A percentile compares a stretch with the other conserved stretches of the same genome.
phyloP scores from a whole-genome alignment of 352 stramenopile genomes.

The Globisporangium splendens region DNA sequence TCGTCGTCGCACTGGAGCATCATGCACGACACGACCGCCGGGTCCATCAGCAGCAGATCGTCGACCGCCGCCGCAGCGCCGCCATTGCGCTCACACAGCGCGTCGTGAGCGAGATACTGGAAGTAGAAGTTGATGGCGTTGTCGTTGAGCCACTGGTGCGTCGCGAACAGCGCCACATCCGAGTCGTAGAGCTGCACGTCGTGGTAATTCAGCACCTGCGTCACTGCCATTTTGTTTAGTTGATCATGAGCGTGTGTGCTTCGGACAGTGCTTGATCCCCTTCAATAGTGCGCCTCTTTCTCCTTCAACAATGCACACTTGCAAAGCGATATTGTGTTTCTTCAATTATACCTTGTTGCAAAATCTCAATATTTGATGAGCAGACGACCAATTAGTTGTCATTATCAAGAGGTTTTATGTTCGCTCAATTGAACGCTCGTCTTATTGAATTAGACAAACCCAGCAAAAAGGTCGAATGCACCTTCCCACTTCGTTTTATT shows the following conservation, averaged over 20 bases:
- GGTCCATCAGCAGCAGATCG: constrained; percentile 67
- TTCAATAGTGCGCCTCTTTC: too few relatives aligned
- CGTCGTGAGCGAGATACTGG: constrained; percentile 48
- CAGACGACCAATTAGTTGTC: too few relatives aligned
- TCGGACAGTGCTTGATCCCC: too few relatives aligned
- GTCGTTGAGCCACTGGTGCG: constrained; percentile 76
- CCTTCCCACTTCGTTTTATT: too few relatives aligned
- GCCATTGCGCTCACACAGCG: constrained; percentile 21
- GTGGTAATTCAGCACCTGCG: constrained; percentile 71
- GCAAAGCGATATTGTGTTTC: too few relatives aligned
- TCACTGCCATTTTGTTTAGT: constrained; percentile 23
- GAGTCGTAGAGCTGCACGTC: constrained; percentile 81
- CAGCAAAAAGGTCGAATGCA: too few relatives aligned
- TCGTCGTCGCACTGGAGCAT: constrained; percentile 82
- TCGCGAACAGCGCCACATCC: constrained; percentile 67
- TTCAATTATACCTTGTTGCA: too few relatives aligned
- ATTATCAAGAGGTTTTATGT: too few relatives aligned
- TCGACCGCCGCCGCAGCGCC: too few relatives aligned
- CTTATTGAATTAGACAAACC: not conserved
- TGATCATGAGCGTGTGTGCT: too few relatives aligned
- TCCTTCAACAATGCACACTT: too few relatives aligned
- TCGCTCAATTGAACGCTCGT: not conserved
- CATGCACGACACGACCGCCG: constrained; percentile 76
- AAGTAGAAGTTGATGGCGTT: constrained; percentile 85
- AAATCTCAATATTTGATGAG: too few relatives aligned